phyloP scores from a whole-genome alignment of 352 stramenopile genomes.

The Plasmopara viticola region DNA sequence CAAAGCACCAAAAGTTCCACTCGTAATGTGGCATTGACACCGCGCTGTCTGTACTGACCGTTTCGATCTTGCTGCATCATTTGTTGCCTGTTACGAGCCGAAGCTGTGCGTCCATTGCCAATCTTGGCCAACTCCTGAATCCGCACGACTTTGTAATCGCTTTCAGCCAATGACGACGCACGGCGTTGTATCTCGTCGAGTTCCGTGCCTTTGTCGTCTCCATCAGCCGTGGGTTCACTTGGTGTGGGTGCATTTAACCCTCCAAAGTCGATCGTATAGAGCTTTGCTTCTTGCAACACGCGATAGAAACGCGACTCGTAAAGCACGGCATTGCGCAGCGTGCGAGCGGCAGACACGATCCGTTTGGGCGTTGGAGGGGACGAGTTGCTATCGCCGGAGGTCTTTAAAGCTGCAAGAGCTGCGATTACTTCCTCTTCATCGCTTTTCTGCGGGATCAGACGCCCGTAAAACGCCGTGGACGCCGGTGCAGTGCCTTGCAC shows the following conservation, averaged over 20 bases:
- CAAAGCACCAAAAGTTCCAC: neutral
- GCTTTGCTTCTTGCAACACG: conserved; percentile 54
- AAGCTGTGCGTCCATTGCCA: conserved; percentile 16
- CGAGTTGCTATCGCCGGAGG: neutral
- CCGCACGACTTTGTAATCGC: conserved; percentile 45
- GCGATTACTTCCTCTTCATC: conserved; percentile 23
- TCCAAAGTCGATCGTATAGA: conserved; percentile 57
- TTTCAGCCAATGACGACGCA: conserved; percentile 25
- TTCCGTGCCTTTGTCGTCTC: conserved; percentile 4
- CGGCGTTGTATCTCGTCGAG: conserved; percentile 19
- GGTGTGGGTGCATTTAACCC: neutral
- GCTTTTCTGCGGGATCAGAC: conserved; percentile 32
- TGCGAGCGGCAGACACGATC: conserved; percentile 11
- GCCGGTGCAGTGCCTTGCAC: conserved; percentile 2
- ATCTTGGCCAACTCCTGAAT: conserved; percentile 61
- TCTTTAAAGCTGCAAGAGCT: conserved; percentile 14
- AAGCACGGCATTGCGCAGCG: conserved; percentile 35
- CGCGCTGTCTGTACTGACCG: conserved; percentile 14
- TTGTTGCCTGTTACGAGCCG: conserved; percentile 19
- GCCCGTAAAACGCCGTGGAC: conserved; percentile 30
- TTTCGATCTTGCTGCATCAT: conserved; percentile 38
- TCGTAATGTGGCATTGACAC: neutral
- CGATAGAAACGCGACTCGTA: conserved; percentile 59
- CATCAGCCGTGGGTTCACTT: conserved; percentile 5
- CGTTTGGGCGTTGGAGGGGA: neutral